phyloP scores from a whole-genome alignment of 305 asterid genomes.

The Andrographis paniculata region DNA sequence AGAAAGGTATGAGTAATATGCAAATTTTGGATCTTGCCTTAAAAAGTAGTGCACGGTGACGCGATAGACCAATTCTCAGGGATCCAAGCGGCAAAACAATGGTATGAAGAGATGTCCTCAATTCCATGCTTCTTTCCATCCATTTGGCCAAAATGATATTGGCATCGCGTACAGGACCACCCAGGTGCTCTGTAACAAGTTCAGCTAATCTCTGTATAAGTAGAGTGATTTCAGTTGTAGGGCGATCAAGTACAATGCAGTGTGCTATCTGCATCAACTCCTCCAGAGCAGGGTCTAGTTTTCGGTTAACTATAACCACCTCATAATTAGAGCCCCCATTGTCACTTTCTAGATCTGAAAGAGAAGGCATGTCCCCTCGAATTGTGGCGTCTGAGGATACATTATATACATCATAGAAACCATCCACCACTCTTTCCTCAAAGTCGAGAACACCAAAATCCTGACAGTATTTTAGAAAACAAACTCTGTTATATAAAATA shows the following conservation, averaged over 20 bases:
- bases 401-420: slow-evolving; percentile 85
- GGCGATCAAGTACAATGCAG: slow-evolving; percentile 69
- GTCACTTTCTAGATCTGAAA: slow-evolving; percentile 70
- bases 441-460: slow-evolving; percentile 82
- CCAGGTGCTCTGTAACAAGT: slow-evolving; percentile 89
- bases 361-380: slow-evolving; percentile 93
- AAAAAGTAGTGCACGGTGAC: slow-evolving; percentile 97
- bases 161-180: slow-evolving; percentile 95
- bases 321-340: slow-evolving; percentile 67
- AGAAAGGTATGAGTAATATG: slow-evolving; percentile 6
- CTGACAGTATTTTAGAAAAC: slow-evolving; percentile 32
- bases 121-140: slow-evolving; percentile 78
- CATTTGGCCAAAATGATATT: slow-evolving; percentile 67
- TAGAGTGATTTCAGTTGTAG: slow-evolving; percentile 46
- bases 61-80: slow-evolving; percentile 77
- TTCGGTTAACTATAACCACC: slow-evolving; percentile 74
- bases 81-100: slow-evolving; percentile 88
- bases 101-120: slow-evolving; percentile 90
- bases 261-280: slow-evolving; percentile 90
- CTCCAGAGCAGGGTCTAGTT: slow-evolving; percentile 81
- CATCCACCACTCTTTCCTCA: slow-evolving; percentile 90
- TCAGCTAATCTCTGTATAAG: slow-evolving; percentile 87
- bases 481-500: slow-evolving; percentile 11
- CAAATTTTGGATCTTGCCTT: slow-evolving; percentile 46
- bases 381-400: slow-evolving; percentile 53